phyloP scores from a whole-genome alignment of 73 alveolate genomes.

The Paramecium biaurelia region DNA sequence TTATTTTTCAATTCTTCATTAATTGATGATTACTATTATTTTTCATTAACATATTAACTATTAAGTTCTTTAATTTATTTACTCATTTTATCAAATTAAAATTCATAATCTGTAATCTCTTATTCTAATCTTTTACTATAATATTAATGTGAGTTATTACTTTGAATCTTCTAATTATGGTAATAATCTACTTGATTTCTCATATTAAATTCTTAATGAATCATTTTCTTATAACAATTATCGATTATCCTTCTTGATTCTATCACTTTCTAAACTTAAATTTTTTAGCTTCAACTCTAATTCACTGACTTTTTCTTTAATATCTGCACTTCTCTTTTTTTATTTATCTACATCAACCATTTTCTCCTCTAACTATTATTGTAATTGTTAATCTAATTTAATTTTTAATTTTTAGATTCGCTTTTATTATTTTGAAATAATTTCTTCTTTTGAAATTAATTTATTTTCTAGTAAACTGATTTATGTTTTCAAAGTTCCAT shows the following conservation, averaged over 20 bases:
- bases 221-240: conserved; percentile 21
- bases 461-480: neutral
- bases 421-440: neutral
- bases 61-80: neutral
- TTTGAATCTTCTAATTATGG: conserved; percentile 28
- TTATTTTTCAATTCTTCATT: neutral
- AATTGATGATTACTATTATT: neutral
- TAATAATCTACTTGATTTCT: neutral
- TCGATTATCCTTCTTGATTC: conserved; percentile 34
- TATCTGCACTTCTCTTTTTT: conserved; percentile 7
- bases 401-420: conserved; percentile 39
- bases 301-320: neutral
- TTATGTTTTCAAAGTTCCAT: neutral
- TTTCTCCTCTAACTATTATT: conserved; percentile 4
- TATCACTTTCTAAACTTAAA: conserved; percentile 26
- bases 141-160: neutral
- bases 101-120: neutral
- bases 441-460: conserved; percentile 34
- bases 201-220: neutral
- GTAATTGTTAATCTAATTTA: neutral
- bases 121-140: neutral
- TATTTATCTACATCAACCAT: conserved; percentile 5
- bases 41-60: neutral
- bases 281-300: conserved; percentile 9
- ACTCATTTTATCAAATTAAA: neutral